phyloP scores from a whole-genome alignment of 140 eudicot species.

The Senecio squalidus region DNA sequence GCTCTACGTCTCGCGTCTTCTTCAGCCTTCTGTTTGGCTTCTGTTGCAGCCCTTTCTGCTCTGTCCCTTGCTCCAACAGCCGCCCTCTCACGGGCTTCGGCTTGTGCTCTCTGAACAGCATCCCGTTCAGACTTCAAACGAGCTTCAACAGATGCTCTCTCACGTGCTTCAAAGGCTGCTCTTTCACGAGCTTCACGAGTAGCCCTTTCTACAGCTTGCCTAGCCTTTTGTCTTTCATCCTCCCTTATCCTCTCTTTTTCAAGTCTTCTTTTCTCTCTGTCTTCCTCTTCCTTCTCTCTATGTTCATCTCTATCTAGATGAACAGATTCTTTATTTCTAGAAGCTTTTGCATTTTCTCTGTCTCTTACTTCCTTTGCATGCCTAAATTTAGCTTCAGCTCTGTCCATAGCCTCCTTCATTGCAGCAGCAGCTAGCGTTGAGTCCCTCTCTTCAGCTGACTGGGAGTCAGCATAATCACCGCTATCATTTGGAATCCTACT shows the following conservation, averaged over 20 bases:
- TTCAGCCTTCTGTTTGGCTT: slow-evolving; percentile 51
- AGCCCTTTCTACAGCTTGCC: slow-evolving; percentile 78
- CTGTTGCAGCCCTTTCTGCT: slow-evolving; percentile 66
- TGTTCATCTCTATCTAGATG: slow-evolving; percentile 46
- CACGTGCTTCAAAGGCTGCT: slow-evolving; percentile 53
- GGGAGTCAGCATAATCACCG: background rate
- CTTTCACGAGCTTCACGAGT: slow-evolving; percentile 82
- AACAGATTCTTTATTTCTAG: slow-evolving; percentile 52
- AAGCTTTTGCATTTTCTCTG: slow-evolving; percentile 67
- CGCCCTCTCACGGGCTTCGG: slow-evolving; percentile 85
- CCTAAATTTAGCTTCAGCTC: slow-evolving; percentile 87
- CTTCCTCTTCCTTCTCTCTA: slow-evolving; percentile 46
- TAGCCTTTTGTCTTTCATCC: slow-evolving; percentile 49
- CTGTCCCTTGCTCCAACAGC: slow-evolving; percentile 66
- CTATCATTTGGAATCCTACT: background rate
- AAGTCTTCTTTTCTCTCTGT: slow-evolving; percentile 47
- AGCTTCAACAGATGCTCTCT: slow-evolving; percentile 49
- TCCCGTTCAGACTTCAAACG: slow-evolving; percentile 52
- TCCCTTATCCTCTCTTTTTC: slow-evolving; percentile 56
- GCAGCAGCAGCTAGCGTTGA: slow-evolving; percentile 67
- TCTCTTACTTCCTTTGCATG: slow-evolving; percentile 84
- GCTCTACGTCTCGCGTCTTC: slow-evolving; percentile 53
- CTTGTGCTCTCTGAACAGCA: slow-evolving; percentile 80
- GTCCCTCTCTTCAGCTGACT: slow-evolving; percentile 39
- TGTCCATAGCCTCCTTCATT: slow-evolving; percentile 91